Conservation (phyloP, 495 filamentous ascomycete species). For the Pyronema domesticum region DNA sequence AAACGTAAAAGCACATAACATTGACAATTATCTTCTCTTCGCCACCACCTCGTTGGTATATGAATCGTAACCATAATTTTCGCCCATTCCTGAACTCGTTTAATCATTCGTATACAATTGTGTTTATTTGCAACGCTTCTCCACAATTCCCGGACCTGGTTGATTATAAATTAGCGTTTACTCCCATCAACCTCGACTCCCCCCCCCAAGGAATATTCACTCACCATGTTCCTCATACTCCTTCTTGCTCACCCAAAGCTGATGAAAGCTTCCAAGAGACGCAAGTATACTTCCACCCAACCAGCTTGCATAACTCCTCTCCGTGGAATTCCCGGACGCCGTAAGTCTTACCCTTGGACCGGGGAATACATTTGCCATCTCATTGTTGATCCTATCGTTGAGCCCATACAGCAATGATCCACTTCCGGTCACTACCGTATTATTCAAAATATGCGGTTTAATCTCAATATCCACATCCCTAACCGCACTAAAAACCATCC, state of each 20-base stretch:
- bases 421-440: slow-evolving; percentile 86
- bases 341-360: slow-evolving; percentile 67
- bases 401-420: slow-evolving; percentile 72
- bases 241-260: slow-evolving; percentile 88
- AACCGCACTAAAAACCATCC: slow-evolving; percentile 60
- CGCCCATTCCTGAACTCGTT: no score
- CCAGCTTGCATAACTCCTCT: slow-evolving; percentile 84
- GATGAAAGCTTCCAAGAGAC: slow-evolving; percentile 95
- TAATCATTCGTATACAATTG: no score
- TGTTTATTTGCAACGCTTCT: slow-evolving; percentile 59
- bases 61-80: no score
- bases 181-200: neutral
- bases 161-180: neutral
- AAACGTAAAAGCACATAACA: no score
- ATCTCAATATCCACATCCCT: slow-evolving; percentile 72
- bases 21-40: no score
- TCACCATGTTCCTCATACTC: slow-evolving; percentile 63
- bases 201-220: neutral
- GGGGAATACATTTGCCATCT: slow-evolving; percentile 61
- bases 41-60: no score
- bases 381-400: slow-evolving; percentile 69
- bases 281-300: slow-evolving; percentile 91
- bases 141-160: slow-evolving; percentile 37
- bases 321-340: slow-evolving; percentile 64
- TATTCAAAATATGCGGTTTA: slow-evolving; percentile 59